These are phyloP conservation scores for Lasiodiplodia citricola DNA, from an alignment of 2,329 filamentous ascomycete genomes.

Conservation along the genomic window DNA sequence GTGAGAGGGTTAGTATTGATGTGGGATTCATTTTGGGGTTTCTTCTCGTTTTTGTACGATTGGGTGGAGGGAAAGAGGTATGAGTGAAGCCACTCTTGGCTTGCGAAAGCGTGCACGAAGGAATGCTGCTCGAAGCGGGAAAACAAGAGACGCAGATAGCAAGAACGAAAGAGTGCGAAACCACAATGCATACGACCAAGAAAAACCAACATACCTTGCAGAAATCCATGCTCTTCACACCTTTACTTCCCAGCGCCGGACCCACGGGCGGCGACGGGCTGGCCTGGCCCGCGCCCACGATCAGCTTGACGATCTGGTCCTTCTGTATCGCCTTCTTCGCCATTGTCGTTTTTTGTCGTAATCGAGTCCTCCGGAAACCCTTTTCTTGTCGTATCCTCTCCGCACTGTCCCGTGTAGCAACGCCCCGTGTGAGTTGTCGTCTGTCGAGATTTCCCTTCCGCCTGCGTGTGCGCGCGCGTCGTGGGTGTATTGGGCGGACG, in stretches of 20 bases:
- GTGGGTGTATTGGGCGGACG: too few species aligned
- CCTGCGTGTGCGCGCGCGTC: too few species aligned
- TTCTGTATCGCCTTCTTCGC: slow-evolving; percentile 42
- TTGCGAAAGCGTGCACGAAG: too few species aligned
- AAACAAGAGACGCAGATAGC: background rate
- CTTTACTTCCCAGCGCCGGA: slow-evolving; percentile 94
- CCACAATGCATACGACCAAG: too few species aligned
- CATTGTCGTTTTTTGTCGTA: slow-evolving; percentile 34
- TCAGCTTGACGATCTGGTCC: slow-evolving; percentile 82
- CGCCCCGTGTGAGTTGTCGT: too few species aligned
- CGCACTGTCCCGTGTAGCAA: too few species aligned
- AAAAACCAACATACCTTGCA: slow-evolving; percentile 74
- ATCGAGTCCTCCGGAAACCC: background rate
- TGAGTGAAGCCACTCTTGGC: too few species aligned
- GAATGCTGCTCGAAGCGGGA: background rate
- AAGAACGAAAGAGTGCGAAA: background rate
- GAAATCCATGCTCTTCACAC: slow-evolving; percentile 99
- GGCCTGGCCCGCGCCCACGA: slow-evolving; percentile 94
- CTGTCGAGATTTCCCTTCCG: too few species aligned
- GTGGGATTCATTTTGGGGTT: background rate
- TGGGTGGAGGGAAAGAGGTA: background rate
- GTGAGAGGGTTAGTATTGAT: background rate
- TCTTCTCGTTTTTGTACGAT: background rate
- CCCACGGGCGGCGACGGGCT: slow-evolving; percentile 94
- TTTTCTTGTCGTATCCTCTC: background rate